These are phyloP conservation scores for Scheffersomyces parashehatae DNA, from an alignment of 1,139 yeast genomes.

Conservation along the genomic window DNA sequence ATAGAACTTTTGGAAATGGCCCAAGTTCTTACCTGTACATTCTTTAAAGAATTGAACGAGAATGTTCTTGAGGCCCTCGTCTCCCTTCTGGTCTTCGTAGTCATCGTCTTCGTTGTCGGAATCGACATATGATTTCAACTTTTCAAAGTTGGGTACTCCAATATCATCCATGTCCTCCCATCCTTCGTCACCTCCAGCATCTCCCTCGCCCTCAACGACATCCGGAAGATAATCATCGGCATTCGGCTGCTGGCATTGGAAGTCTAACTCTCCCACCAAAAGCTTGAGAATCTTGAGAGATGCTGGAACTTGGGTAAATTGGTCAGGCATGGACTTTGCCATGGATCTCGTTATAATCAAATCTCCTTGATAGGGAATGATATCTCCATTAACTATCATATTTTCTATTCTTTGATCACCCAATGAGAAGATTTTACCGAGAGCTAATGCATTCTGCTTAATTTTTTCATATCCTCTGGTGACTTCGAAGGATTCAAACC, in stretches of 20 bases:
- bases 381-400: conserved; percentile 74
- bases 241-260: conserved; percentile 54
- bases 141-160: conserved; percentile 62
- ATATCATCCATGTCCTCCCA: conserved; percentile 83
- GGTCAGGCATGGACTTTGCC: conserved; percentile 67
- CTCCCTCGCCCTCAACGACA: conserved; percentile 40
- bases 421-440: conserved; percentile 62
- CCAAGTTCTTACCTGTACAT: conserved; percentile 54
- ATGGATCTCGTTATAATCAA: conserved; percentile 81
- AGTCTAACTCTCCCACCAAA: conserved; percentile 65
- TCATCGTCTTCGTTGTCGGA: conserved; percentile 45
- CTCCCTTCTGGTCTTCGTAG: conserved; percentile 34
- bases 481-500: conserved; percentile 82
- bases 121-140: conserved; percentile 53
- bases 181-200: conserved; percentile 52
- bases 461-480: conserved; percentile 79
- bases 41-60: conserved; percentile 65
- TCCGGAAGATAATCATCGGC: conserved; percentile 37
- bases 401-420: conserved; percentile 53
- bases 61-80: conserved; percentile 45
- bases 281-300: conserved; percentile 72
- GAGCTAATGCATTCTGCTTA: conserved; percentile 67
- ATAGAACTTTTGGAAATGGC: conserved; percentile 57
- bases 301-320: conserved; percentile 66
- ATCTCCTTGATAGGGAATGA: conserved; percentile 61